Base-by-base conservation (phyloP, 2,329 filamentous ascomycete genomes). In the Colletotrichum simmondsii region DNA sequence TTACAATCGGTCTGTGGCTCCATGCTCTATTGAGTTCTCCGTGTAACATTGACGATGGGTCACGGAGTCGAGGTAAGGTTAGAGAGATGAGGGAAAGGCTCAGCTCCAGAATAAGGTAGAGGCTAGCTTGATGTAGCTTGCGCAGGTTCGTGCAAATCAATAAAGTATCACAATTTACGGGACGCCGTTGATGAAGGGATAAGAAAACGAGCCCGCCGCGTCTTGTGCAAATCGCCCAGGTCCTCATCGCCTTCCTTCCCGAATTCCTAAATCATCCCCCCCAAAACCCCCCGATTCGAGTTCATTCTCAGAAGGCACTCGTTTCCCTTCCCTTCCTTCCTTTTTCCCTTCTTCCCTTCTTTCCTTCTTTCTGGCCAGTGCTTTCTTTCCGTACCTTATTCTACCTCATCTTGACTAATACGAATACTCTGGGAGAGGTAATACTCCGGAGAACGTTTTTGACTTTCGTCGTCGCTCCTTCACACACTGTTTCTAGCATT, bases 391-490 rank as follows among this genome's bases (percentile, higher is more conserved):
- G 46, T 66, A 49, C 68, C 60, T 42, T 62, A 49, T 16, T 32
- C 49, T 10, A 35, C 26, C 35, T 62, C 14, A 35, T 35, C 35
- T 62, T 66, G 56, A 52, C 56, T 53, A 53, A 68, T 53, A 10
- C 35, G 28, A 22, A 22, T 26, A 24, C n/a, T 42, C 46, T 22
- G 26, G 11, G 14, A 52, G 26, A 22, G 37, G 37, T 32, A 24
- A 11, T 5, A 35, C 24, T 49, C 37, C 5, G 7, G 37, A 19
- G 37, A 42, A 42, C 37, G 16, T 19, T 46, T 22, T 65, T 70
- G 28, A 37, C 59, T 67, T 65, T 72, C 60, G 37, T 70, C 65
- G 49, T 70, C 60, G 14, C 56, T 70, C 60, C 66, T 60, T 72
- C 70, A 46, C 30, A 32, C 54, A 16, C 22, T 32, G 49, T 56